phyloP scores from a whole-genome alignment of 2,329 filamentous ascomycete genomes.

The Colletotrichum sp. region DNA sequence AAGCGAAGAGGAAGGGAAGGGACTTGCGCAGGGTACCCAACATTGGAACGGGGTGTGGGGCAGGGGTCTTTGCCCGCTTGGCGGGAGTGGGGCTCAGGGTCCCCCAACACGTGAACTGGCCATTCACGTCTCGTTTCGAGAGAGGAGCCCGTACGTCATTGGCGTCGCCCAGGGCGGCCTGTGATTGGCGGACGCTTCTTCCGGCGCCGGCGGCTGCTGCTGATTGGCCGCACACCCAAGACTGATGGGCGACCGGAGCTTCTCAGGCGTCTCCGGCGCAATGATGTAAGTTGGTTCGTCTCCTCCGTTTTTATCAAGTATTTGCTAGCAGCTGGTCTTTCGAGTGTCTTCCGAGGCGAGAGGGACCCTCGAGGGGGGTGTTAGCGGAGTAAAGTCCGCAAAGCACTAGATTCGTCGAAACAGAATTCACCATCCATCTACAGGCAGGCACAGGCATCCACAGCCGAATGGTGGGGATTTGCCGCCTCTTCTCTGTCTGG shows the following conservation, averaged over 20 bases:
- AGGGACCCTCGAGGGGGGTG: too few relatives aligned
- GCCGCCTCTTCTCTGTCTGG: background rate
- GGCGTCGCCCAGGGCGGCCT: fast-evolving
- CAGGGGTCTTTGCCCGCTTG: background rate
- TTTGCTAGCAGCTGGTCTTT: too few relatives aligned
- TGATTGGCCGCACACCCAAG: background rate
- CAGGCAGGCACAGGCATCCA: too few relatives aligned
- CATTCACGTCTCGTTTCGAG: background rate
- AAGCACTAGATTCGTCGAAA: background rate
- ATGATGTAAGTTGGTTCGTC: background rate
- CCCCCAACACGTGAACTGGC: background rate
- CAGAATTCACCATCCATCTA: too few relatives aligned
- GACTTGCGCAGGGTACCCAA: background rate
- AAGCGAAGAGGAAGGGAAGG: too few relatives aligned
- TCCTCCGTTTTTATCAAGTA: background rate
- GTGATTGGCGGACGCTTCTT: background rate
- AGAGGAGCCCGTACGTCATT: background rate
- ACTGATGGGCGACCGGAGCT: background rate
- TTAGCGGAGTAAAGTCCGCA: background rate
- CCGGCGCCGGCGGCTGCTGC: fast-evolving
- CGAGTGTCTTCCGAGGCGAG: background rate
- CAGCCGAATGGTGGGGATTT: too few relatives aligned
- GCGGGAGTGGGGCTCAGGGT: background rate
- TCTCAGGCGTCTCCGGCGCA: background rate
- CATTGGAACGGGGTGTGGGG: background rate